Base-by-base conservation (phyloP, 148 eudicot genomes). In the Rhododendron ovatum region DNA sequence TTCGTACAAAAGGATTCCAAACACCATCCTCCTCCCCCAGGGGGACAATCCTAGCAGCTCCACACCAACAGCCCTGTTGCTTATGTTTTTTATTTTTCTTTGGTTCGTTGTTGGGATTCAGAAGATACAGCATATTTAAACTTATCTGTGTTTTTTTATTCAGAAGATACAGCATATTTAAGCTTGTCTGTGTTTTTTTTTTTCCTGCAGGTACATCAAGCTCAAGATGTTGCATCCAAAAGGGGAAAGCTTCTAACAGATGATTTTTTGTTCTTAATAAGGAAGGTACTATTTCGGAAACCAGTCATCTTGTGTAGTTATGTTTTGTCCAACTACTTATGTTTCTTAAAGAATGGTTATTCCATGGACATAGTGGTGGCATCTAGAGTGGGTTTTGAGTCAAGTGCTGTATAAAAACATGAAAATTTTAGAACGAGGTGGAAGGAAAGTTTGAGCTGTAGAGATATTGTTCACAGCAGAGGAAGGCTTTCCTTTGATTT, bases 211-310 rank as follows among this genome's bases (percentile, higher is more conserved):
- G 98, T 95, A 35, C 94, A 95, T 78, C 95, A 97, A 89, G 99
- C 98, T 45, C 98, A 97, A 92, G 98, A 95, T 86, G 73, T 91
- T 81, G 96, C 96, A 77, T 90, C 98, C 14, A 95, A 91, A 88
- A 92, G 99, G 87, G 99, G 98, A 89, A 95, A 93, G 90, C 94
- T 95, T 88, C 85, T 95, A 88, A 97, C 98, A 41, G 99, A 97
- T 82, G 99, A 97, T 89, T 95, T 92, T 85, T 88, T 97, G 86
- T 95, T 92, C 89, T 93, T 95, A 61, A 92, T 95, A 30, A 94
- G 99, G 17, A 97, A 94, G 98, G 99, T 97, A 91, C 78, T 57
- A 81, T 71, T 69, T 30, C 0, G 39, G 39, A 71, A 30, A 30
- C 76, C 76, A 30, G 6, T 26, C 8, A 0, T 35, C 76, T 3